Conservation (phyloP, 257 asterid genomes). For the Nicotiana noctiflora region DNA sequence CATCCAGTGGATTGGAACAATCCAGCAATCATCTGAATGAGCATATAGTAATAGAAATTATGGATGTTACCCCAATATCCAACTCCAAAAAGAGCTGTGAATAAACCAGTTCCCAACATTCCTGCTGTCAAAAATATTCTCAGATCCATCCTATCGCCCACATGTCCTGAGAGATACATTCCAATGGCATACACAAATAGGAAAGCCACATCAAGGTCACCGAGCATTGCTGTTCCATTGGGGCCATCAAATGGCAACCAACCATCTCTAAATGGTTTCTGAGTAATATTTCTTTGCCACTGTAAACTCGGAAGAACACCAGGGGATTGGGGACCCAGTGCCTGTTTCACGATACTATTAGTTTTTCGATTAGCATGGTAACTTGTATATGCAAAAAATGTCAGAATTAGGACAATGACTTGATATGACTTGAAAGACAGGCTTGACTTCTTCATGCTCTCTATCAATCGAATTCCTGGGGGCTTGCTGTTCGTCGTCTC, state of each 20-base stretch:
- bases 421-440: slow-evolving; percentile 74
- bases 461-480: slow-evolving; percentile 52
- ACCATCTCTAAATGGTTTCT: slow-evolving; percentile 45
- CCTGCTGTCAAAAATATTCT: slow-evolving; percentile 71
- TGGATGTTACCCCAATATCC: slow-evolving; percentile 85
- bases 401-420: slow-evolving; percentile 65
- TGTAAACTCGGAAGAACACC: slow-evolving; percentile 22
- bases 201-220: slow-evolving; percentile 89
- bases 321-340: slow-evolving; percentile 86
- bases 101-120: slow-evolving; percentile 93
- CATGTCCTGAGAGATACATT: slow-evolving; percentile 85
- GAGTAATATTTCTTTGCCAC: slow-evolving; percentile 38
- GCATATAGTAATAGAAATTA: slow-evolving; percentile 54
- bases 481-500: slow-evolving; percentile 41
- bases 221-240: slow-evolving; percentile 73
- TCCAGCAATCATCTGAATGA: slow-evolving; percentile 86
- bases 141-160: slow-evolving; percentile 82
- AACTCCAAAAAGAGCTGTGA: slow-evolving; percentile 74
- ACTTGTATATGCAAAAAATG: slow-evolving; percentile 69
- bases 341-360: slow-evolving; percentile 82
- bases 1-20: slow-evolving; percentile 95
- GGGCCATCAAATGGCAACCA: slow-evolving; percentile 83
- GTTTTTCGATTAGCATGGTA: slow-evolving; percentile 93
- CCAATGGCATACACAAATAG: slow-evolving; percentile 81
- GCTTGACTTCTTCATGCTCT: slow-evolving; percentile 41